These are phyloP conservation scores for Solanum commersonii DNA, from an alignment of 257 asterid genomes.

Conservation along the genomic window DNA sequence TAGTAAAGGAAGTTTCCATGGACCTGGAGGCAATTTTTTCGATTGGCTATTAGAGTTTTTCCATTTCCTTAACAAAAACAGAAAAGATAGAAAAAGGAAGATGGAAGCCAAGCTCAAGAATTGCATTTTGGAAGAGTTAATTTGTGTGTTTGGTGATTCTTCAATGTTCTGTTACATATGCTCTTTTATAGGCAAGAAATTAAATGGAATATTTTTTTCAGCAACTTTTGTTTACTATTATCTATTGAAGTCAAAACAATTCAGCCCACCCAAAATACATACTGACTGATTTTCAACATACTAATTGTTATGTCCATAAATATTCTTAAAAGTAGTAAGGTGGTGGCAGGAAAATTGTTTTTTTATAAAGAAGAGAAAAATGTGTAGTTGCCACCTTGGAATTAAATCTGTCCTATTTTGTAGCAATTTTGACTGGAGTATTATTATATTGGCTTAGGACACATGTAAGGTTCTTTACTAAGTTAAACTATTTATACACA, in stretches of 20 bases:
- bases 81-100: not conserved
- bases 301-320: no score
- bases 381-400: not conserved
- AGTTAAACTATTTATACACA: not conserved
- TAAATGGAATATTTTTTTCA: no score
- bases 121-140: not conserved
- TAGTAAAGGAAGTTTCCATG: constrained; percentile 28
- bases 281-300: no score
- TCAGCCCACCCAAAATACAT: not conserved
- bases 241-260: not conserved
- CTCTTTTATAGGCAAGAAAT: not conserved
- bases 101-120: not conserved
- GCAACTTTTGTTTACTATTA: not conserved
- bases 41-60: not conserved
- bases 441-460: not conserved
- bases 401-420: not conserved
- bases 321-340: no score
- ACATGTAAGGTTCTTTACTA: not conserved
- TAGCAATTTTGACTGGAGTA: not conserved
- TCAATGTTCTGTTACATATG: not conserved
- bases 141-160: not conserved
- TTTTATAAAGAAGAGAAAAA: not conserved
- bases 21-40: constrained; percentile 27
- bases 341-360: not conserved
- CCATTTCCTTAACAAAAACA: not conserved